Conservation (phyloP, 2,329 filamentous ascomycete species). For the Didymosphaeria variabile region DNA sequence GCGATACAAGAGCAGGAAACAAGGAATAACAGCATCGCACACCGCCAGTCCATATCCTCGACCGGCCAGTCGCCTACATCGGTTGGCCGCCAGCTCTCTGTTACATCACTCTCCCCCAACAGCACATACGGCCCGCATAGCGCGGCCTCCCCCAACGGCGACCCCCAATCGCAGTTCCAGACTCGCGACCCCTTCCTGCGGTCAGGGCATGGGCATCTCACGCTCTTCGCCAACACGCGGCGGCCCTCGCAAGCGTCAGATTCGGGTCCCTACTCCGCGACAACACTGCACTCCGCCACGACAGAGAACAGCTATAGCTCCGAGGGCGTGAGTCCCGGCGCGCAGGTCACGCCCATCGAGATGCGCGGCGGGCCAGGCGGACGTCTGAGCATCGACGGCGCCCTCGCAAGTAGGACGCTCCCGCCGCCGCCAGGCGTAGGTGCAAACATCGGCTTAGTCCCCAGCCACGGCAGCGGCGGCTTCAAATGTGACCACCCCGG, state of each 20-base stretch:
- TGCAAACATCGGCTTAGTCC: constrained; percentile 41
- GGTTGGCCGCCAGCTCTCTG: constrained; percentile 42
- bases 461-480: constrained; percentile 37
- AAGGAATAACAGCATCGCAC: constrained; percentile 37
- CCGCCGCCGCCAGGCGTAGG: constrained; percentile 37
- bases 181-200: constrained; percentile 43
- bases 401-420: constrained; percentile 40
- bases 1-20: constrained; percentile 43
- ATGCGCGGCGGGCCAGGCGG: constrained; percentile 37
- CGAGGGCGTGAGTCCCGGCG: constrained; percentile 45
- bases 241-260: constrained; percentile 50
- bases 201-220: constrained; percentile 35
- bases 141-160: constrained; percentile 44
- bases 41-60: constrained; percentile 49
- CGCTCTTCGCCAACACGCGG: constrained; percentile 37
- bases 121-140: constrained; percentile 29
- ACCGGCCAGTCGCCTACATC: constrained; percentile 48
- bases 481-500: constrained; percentile 67
- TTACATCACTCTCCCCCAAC: constrained; percentile 38
- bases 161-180: constrained; percentile 38
- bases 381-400: constrained; percentile 43
- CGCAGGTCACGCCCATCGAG: constrained; percentile 41
- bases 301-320: constrained; percentile 48
- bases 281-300: constrained; percentile 38
- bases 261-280: constrained; percentile 42